Percentiles rank a stretch among this genome's conserved stretches.
These are phyloP conservation scores for Lanmaoa rubissima DNA, from an alignment of 768 basidiomycete genomes.

Conservation along the genomic window DNA sequence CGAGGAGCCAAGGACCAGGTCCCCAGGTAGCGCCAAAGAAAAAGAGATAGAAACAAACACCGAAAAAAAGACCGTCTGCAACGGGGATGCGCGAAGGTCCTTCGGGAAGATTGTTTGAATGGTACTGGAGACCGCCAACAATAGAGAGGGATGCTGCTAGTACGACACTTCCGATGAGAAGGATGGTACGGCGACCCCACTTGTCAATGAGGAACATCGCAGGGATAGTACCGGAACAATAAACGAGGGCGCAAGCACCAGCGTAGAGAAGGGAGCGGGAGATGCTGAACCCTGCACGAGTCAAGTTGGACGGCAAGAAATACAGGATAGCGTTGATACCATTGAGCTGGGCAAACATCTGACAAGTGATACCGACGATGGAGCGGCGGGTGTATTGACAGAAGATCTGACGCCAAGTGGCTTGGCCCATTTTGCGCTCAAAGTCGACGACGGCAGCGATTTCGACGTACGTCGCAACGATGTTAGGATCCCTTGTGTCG, in stretches of 20 bases:
- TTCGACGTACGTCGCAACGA: conserved; percentile 44
- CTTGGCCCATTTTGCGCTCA: conserved; percentile 40
- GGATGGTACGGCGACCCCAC: conserved; percentile 50
- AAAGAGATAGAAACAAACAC: conserved; percentile 58
- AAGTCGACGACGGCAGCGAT: conserved; percentile 40
- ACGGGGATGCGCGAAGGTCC: conserved; percentile 30
- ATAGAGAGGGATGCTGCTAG: conserved; percentile 46
- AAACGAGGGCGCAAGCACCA: conserved; percentile 46
- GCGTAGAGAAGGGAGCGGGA: conserved; percentile 45
- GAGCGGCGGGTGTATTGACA: conserved; percentile 48
- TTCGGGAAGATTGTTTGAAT: conserved; percentile 38
- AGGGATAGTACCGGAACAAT: conserved; percentile 50
- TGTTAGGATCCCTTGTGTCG: conserved; percentile 40
- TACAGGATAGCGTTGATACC: conserved; percentile 59
- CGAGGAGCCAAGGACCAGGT: conserved; percentile 52
- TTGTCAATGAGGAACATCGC: conserved; percentile 53
- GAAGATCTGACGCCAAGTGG: conserved; percentile 50
- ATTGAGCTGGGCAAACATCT: conserved; percentile 55
- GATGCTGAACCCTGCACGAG: conserved; percentile 47
- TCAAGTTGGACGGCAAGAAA: conserved; percentile 52
- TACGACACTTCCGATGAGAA: conserved; percentile 45
- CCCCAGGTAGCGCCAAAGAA: conserved; percentile 59
- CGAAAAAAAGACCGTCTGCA: conserved; percentile 39
- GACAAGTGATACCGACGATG: conserved; percentile 51
- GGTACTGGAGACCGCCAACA: conserved; percentile 52